These are phyloP conservation scores for Venturia pyrina DNA, from an alignment of 2,329 filamentous ascomycete genomes.

Conservation along the genomic window DNA sequence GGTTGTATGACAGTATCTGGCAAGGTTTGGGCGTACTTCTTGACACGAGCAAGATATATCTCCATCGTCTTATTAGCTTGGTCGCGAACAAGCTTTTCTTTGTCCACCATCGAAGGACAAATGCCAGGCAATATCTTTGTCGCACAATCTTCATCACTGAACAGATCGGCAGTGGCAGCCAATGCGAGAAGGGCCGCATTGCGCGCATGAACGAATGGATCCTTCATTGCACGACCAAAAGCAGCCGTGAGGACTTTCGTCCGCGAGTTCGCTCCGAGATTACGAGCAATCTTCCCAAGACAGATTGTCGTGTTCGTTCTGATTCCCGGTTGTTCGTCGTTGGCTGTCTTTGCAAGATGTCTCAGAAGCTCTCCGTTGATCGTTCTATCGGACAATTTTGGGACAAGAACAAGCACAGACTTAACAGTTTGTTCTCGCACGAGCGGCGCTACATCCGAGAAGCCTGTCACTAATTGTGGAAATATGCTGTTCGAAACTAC, in stretches of 20 bases:
- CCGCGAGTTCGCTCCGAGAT: conserved; percentile 56
- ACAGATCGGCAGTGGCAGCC: conserved; percentile 74
- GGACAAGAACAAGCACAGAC: conserved; percentile 76
- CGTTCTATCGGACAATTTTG: conserved; percentile 82
- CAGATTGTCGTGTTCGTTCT: conserved; percentile 98
- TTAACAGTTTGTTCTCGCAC: conserved; percentile 95
- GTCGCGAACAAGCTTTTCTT: conserved; percentile 87
- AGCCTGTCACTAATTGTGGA: conserved; percentile 90
- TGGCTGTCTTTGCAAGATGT: conserved; percentile 88
- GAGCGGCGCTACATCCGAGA: conserved; percentile 81
- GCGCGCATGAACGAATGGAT: conserved; percentile 89
- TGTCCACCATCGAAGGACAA: conserved; percentile 79
- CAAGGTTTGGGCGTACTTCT: conserved; percentile 67
- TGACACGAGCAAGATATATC: conserved; percentile 70
- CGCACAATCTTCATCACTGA: conserved; percentile 83
- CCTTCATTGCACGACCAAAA: conserved; percentile 77
- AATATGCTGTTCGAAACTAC: conserved; percentile 95
- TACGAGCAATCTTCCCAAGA: conserved; percentile 87
- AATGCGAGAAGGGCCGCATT: conserved; percentile 83
- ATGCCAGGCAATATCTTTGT: conserved; percentile 72
- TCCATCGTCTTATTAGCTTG: conserved; percentile 87
- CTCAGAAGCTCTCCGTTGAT: conserved; percentile 89
- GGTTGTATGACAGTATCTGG: conserved; percentile 71
- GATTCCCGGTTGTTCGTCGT: conserved; percentile 95
- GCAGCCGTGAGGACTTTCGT: conserved; percentile 88